Evolutionary conservation across 257 asterid species (phyloP).

Genomic region (Solanum chaucha): DNA sequence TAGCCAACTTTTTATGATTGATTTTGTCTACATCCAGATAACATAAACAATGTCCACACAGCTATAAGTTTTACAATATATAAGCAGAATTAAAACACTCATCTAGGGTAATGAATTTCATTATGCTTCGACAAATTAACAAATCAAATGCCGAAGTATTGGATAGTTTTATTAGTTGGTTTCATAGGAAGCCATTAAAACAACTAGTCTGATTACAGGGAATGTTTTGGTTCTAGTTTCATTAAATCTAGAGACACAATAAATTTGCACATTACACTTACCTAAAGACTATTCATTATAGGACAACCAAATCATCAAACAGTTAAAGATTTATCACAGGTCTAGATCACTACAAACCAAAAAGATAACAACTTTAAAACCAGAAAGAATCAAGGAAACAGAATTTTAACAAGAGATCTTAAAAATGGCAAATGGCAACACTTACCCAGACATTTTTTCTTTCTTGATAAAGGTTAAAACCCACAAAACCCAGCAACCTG

Average conservation of each 20-base stretch:
- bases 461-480: background rate
- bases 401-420: background rate
- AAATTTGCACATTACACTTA: background rate
- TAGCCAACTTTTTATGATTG: background rate
- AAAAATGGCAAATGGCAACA: background rate
- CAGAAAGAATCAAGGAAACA: background rate
- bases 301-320: background rate
- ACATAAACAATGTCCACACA: background rate
- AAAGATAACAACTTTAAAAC: background rate
- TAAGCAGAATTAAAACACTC: background rate
- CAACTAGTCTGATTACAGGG: background rate
- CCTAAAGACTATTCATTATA: background rate
- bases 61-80: background rate
- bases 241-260: background rate
- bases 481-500: conserved; percentile 1
- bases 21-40: background rate
- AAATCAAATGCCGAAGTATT: background rate
- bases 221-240: background rate
- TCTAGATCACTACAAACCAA: background rate
- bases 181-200: background rate
- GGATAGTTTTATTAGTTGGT: background rate
- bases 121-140: background rate
- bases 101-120: background rate
- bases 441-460: background rate
- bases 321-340: background rate